Percentiles rank a stretch among this genome's conserved stretches.
phyloP scores from a whole-genome alignment of 192 early-diverging fungal genomes.

The Podila epigama region DNA sequence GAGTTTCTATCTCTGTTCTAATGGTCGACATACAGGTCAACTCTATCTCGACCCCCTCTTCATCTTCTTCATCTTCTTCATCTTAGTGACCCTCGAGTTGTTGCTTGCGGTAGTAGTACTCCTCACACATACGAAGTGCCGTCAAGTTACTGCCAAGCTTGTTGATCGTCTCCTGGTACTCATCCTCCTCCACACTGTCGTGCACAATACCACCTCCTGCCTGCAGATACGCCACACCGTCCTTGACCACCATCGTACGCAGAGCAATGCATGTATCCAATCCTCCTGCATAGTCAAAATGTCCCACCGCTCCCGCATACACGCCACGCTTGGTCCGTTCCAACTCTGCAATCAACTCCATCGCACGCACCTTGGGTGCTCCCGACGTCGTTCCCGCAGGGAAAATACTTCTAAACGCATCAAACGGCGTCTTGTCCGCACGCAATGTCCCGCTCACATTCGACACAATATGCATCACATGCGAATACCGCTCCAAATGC shows the following conservation, averaged over 20 bases:
- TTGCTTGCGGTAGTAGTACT: conserved; percentile 75
- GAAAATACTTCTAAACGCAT: conserved; percentile 97
- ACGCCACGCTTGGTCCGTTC: conserved; percentile 95
- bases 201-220: conserved; percentile 97
- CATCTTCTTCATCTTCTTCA: background rate
- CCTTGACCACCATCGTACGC: conserved; percentile 98
- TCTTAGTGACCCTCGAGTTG: conserved; percentile 46
- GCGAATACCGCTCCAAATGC: conserved; percentile 95
- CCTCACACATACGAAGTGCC: conserved; percentile 87
- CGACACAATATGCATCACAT: conserved; percentile 99
- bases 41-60: background rate
- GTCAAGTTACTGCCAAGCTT: conserved; percentile 93
- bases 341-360: conserved; percentile 91
- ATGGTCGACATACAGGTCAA: no score
- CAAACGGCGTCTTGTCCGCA: conserved; percentile 88
- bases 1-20: no score
- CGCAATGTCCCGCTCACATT: conserved; percentile 92
- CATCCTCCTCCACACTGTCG: conserved; percentile 89
- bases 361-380: conserved; percentile 96
- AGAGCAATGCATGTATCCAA: conserved; percentile 99
- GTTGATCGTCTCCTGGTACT: conserved; percentile 97
- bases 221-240: conserved; percentile 93
- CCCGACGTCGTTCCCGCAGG: conserved; percentile 99
- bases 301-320: conserved; percentile 91
- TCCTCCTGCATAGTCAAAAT: conserved; percentile 92